phyloP scores from a whole-genome alignment of 441 rosid species.

The Erodium chrysanthum region DNA sequence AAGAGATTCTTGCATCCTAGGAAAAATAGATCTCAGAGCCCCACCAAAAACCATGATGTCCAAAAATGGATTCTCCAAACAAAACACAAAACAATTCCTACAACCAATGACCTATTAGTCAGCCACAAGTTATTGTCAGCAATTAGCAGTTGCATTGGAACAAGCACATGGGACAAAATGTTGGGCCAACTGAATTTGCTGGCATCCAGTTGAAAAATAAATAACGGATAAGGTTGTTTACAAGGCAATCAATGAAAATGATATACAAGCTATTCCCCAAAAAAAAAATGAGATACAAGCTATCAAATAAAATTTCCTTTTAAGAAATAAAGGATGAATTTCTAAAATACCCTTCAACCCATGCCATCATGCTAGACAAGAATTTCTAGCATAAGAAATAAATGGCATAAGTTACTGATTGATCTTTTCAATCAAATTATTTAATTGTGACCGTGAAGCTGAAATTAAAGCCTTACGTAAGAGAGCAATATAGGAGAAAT shows the following conservation, averaged over 20 bases:
- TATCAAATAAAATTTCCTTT: no score
- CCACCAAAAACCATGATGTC: no score
- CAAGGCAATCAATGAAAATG: neutral
- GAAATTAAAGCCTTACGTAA: neutral
- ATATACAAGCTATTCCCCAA: neutral
- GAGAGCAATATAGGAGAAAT: neutral
- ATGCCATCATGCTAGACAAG: neutral
- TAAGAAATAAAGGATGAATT: neutral
- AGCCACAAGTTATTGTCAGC: no score
- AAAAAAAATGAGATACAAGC: neutral
- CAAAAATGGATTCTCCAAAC: no score
- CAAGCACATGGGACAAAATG: no score
- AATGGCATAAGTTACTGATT: neutral
- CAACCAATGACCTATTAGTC: no score
- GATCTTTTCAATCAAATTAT: neutral
- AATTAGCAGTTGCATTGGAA: no score
- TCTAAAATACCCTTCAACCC: neutral
- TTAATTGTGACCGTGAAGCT: neutral
- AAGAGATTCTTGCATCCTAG: no score
- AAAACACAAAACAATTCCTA: no score
- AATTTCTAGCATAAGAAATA: neutral
- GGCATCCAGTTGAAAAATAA: neutral
- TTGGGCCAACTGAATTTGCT: neutral
- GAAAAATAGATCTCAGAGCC: no score
- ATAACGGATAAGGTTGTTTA: neutral